Percentiles rank a stretch among this genome's conserved stretches.
These are phyloP conservation scores for sorghum (Sorghum bicolor) DNA, from an alignment of 176 grass and related monocot species.

Conservation along the genomic window Sorghum_bicolor_NCBIv3 NC_012874.2:6804001-6804500, in stretches of 20 bases:
- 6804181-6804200: background rate
- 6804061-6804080: conserved; percentile 71
- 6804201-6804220: background rate
- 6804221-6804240: background rate
- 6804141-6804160: conserved; percentile 33
- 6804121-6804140: conserved; percentile 29
- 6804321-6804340: no score
- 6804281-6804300: background rate
- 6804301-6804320: no score
- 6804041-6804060: conserved; percentile 66
- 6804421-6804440: no score
- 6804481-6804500: no score
- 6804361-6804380: no score
- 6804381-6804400: no score
- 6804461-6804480: no score
- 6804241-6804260: background rate
- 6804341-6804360: no score
- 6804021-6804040: conserved; percentile 77
- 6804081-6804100: conserved; percentile 77
- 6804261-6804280: background rate
- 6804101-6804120: conserved; percentile 57
- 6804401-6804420: no score
- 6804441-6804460: no score
- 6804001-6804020: conserved; percentile 38
- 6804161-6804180: conserved; percentile 17